These are phyloP conservation scores for Colletotrichum musicola DNA, from an alignment of 2,329 filamentous ascomycete species.

Conservation along the genomic window DNA sequence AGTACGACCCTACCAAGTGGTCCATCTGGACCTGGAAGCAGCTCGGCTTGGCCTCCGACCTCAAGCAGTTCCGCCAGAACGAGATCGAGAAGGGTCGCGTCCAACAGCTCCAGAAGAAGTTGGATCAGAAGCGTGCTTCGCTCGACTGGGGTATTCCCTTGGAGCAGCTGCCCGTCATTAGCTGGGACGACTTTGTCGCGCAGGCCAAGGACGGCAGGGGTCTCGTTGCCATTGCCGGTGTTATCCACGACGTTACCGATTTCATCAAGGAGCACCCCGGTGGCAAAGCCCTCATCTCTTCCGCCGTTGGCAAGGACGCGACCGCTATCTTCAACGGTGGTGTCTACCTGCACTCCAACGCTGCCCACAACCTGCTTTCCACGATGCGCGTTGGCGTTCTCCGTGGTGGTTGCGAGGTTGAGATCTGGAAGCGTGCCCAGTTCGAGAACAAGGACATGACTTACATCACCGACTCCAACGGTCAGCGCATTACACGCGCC, in stretches of 20 bases:
- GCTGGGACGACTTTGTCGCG: constrained; percentile 88
- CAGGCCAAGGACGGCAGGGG: constrained; percentile 83
- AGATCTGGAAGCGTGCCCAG: constrained; percentile 92
- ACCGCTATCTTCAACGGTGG: constrained; percentile 94
- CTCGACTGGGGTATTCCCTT: constrained; percentile 91
- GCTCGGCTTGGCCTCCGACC: constrained; percentile 84
- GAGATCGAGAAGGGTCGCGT: constrained; percentile 93
- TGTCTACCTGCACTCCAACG: constrained; percentile 91
- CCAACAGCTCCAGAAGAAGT: constrained; percentile 92
- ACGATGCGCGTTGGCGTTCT: constrained; percentile 92
- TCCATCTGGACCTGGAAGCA: constrained; percentile 87
- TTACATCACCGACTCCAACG: constrained; percentile 83
- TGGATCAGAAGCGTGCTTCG: constrained; percentile 84
- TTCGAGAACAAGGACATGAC: constrained; percentile 86
- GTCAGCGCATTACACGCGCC: constrained; percentile 86
- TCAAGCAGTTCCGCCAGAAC: constrained; percentile 92
- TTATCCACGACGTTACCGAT: constrained; percentile 85
- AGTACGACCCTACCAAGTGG: constrained; percentile 95
- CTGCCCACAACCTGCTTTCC: constrained; percentile 87
- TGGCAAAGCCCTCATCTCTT: constrained; percentile 87
- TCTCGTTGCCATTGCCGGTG: constrained; percentile 82
- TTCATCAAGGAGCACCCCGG: constrained; percentile 94
- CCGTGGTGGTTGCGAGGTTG: constrained; percentile 87
- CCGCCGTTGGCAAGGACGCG: constrained; percentile 87
- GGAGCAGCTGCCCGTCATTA: constrained; percentile 86